These are phyloP conservation scores for Carex myosuroides DNA, from an alignment of 176 grass and related monocot species.

Conservation along the genomic window DNA sequence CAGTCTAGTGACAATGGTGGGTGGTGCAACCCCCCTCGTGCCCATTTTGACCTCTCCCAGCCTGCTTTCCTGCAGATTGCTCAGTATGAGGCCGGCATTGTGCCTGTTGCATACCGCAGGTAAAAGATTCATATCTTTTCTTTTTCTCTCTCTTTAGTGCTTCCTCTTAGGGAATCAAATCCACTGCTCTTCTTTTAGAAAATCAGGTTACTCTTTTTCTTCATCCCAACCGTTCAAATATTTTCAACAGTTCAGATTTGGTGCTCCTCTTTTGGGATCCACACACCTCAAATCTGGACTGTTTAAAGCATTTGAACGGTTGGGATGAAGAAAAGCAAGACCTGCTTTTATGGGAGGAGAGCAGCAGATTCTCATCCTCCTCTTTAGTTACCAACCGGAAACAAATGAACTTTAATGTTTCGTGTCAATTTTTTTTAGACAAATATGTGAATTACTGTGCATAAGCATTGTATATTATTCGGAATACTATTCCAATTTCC, in stretches of 20 bases:
- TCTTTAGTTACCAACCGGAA: background rate
- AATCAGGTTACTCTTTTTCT: too few relatives aligned
- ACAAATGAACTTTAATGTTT: background rate
- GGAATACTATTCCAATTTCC: background rate
- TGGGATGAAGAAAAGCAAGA: too few relatives aligned
- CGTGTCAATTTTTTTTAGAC: background rate
- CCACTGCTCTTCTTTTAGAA: too few relatives aligned
- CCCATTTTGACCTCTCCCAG: slow-evolving; percentile 62
- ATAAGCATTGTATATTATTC: background rate
- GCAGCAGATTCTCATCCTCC: background rate
- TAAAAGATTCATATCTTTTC: background rate
- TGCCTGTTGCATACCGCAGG: slow-evolving; percentile 49
- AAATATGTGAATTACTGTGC: background rate
- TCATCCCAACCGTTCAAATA: too few relatives aligned
- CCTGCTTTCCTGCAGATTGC: slow-evolving; percentile 67
- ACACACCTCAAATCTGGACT: too few relatives aligned
- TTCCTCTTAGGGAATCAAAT: background rate
- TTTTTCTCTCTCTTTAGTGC: background rate
- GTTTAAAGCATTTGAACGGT: too few relatives aligned
- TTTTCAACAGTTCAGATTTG: too few relatives aligned
- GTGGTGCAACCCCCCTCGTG: slow-evolving; percentile 73
- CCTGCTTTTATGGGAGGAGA: too few relatives aligned
- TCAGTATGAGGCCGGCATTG: slow-evolving; percentile 59
- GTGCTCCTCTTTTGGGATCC: too few relatives aligned
- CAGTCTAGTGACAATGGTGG: slow-evolving; percentile 37